Percentiles rank a stretch among this genome's conserved stretches.
Evolutionary conservation across 2,329 filamentous ascomycete genomes (phyloP).

Genomic region (Pyrenophora seminiperda): DNA sequence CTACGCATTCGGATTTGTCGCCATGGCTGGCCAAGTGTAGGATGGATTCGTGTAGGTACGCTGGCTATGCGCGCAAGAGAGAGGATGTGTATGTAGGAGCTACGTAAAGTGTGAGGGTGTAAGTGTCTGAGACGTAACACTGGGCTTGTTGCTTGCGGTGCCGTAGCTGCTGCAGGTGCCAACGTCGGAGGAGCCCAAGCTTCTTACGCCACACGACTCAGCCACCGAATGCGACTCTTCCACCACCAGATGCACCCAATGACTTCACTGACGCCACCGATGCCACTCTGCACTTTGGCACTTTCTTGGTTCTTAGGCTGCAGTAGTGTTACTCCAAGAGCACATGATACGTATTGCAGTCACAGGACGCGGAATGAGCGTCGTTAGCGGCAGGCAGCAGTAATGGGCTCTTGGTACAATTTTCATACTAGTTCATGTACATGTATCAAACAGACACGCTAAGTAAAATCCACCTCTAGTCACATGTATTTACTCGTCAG

Average conservation of each 20-base stretch:
- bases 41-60: conserved; percentile 9
- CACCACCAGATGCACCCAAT: neutral
- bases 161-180: conserved; percentile 25
- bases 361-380: conserved; percentile 38
- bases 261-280: neutral
- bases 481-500: conserved; percentile 74
- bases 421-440: conserved; percentile 34
- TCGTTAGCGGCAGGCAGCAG: conserved; percentile 46
- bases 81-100: conserved; percentile 16
- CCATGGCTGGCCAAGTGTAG: conserved; percentile 42
- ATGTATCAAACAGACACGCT: conserved; percentile 35
- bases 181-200: conserved; percentile 20
- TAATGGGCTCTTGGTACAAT: conserved; percentile 33
- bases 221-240: conserved; percentile 8
- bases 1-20: conserved; percentile 50
- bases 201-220: conserved; percentile 19
- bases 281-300: neutral
- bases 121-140: conserved; percentile 22
- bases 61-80: conserved; percentile 1
- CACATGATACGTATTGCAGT: conserved; percentile 29
- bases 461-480: conserved; percentile 51
- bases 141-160: conserved; percentile 25
- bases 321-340: neutral
- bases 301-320: neutral
- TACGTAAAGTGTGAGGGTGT: conserved; percentile 23